phyloP scores from a whole-genome alignment of 345 rosid genomes.

The Ceriops zippeliana region DNA sequence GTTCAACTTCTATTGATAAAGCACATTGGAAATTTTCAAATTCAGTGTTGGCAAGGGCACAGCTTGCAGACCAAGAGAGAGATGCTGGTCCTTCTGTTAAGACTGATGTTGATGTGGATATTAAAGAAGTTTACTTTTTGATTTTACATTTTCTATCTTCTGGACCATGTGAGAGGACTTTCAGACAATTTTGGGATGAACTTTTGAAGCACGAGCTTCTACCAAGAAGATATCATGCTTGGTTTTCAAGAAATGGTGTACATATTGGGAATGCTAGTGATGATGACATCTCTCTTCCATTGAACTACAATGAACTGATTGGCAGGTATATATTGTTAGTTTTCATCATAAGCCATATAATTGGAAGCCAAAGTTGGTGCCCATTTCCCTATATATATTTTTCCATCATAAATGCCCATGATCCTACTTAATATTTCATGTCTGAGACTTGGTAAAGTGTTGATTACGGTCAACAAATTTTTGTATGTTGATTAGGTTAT shows the following conservation, averaged over 20 bases:
- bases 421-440: too few species aligned
- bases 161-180: slow-evolving; percentile 75
- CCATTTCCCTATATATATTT: not conserved
- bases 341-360: not conserved
- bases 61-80: slow-evolving; percentile 43
- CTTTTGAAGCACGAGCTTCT: slow-evolving; percentile 79
- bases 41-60: slow-evolving; percentile 38
- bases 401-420: too few species aligned
- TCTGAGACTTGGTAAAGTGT: too few species aligned
- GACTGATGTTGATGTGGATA: slow-evolving; percentile 57
- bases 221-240: slow-evolving; percentile 94
- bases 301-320: slow-evolving; percentile 56
- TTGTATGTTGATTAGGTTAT: too few species aligned
- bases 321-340: slow-evolving; percentile 50
- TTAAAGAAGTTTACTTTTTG: slow-evolving; percentile 82
- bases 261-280: slow-evolving; percentile 47
- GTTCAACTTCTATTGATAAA: slow-evolving; percentile 44
- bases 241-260: slow-evolving; percentile 70
- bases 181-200: slow-evolving; percentile 57
- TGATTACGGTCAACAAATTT: too few species aligned
- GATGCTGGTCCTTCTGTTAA: slow-evolving; percentile 29
- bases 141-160: slow-evolving; percentile 85
- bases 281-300: slow-evolving; percentile 76
- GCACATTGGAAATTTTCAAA: slow-evolving; percentile 41
- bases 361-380: not conserved